Percentiles rank a stretch among this genome's conserved stretches.
Conservation (phyloP, 768 basidiomycete species). For the Psilocybe cyanescens region DNA sequence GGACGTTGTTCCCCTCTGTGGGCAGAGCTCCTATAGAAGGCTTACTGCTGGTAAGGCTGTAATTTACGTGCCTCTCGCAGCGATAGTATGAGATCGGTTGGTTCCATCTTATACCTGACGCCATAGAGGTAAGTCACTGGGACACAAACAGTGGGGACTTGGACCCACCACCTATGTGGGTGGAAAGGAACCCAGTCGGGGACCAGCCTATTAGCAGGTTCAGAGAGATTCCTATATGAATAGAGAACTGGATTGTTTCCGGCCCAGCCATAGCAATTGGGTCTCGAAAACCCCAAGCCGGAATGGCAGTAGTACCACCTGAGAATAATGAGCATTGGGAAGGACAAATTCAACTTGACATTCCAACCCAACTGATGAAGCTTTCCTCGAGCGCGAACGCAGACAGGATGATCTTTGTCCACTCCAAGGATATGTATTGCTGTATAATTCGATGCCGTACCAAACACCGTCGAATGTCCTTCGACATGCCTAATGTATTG, state of each 20-base stretch:
- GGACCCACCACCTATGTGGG: constrained; percentile 98
- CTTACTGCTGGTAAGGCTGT: too few species aligned
- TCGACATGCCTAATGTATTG: constrained; percentile 76
- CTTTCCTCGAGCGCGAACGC: constrained; percentile 77
- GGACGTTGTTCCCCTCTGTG: constrained; percentile 81
- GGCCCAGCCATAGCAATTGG: constrained; percentile 96
- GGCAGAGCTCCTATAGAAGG: constrained; percentile 73
- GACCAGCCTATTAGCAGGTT: constrained; percentile 61
- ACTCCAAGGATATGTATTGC: constrained; percentile 87
- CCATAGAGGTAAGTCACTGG: constrained; percentile 92
- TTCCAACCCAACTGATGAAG: constrained; percentile 80
- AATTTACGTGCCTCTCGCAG: constrained; percentile 64
- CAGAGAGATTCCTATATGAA: not conserved
- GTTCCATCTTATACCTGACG: constrained; percentile 64
- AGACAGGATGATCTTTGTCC: constrained; percentile 81
- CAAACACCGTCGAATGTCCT: constrained; percentile 91
- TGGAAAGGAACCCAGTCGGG: constrained; percentile 94
- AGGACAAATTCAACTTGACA: not conserved
- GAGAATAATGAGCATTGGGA: not conserved
- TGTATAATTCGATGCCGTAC: constrained; percentile 91
- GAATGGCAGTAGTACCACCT: constrained; percentile 82
- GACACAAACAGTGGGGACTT: constrained; percentile 87
- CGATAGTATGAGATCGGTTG: constrained; percentile 76
- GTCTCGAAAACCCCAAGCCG: constrained; percentile 91
- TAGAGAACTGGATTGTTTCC: constrained; percentile 91